phyloP scores from a whole-genome alignment of 1,284 basidiomycete species.

The Cutaneotrichosporon sp. region DNA sequence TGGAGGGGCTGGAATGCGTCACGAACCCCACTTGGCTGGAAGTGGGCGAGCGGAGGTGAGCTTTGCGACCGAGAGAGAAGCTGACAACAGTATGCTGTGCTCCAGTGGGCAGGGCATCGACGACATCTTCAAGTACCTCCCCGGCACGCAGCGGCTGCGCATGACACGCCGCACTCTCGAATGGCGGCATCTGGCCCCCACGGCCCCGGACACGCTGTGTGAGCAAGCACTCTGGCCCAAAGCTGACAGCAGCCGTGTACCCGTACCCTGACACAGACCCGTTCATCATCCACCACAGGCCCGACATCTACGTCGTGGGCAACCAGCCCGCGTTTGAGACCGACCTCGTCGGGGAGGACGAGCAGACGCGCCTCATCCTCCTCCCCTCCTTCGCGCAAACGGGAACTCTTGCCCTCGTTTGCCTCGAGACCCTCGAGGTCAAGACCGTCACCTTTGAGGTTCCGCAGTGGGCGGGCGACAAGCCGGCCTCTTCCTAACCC shows the following conservation, averaged over 20 bases:
- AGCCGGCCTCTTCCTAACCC: background rate
- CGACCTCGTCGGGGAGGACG: slow-evolving; percentile 59
- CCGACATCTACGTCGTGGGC: slow-evolving; percentile 89
- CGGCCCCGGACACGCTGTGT: slow-evolving; percentile 94
- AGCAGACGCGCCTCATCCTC: slow-evolving; percentile 69
- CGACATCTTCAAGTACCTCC: slow-evolving; percentile 88
- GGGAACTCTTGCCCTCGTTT: slow-evolving; percentile 65
- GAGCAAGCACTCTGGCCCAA: background rate
- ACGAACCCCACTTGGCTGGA: slow-evolving; percentile 90
- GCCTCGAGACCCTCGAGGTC: slow-evolving; percentile 61
- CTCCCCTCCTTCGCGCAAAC: slow-evolving; percentile 77
- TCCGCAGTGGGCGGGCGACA: slow-evolving; percentile 47
- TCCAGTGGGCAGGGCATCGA: slow-evolving; percentile 91
- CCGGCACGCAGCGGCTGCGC: slow-evolving; percentile 59
- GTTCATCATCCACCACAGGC: slow-evolving; percentile 80
- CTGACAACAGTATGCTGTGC: slow-evolving; percentile 65
- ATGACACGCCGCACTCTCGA: slow-evolving; percentile 78
- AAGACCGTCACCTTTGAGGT: slow-evolving; percentile 54
- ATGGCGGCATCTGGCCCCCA: slow-evolving; percentile 96
- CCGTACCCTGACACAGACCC: slow-evolving; percentile 88
- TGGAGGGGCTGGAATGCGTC: slow-evolving; percentile 68
- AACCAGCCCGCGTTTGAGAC: slow-evolving; percentile 85
- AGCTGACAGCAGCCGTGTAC: slow-evolving; percentile 69
- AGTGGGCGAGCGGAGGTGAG: slow-evolving; percentile 53
- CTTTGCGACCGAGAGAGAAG: slow-evolving; percentile 40